Conservation (phyloP, 306 rosid species). For the Canavalia ensiformis region DNA sequence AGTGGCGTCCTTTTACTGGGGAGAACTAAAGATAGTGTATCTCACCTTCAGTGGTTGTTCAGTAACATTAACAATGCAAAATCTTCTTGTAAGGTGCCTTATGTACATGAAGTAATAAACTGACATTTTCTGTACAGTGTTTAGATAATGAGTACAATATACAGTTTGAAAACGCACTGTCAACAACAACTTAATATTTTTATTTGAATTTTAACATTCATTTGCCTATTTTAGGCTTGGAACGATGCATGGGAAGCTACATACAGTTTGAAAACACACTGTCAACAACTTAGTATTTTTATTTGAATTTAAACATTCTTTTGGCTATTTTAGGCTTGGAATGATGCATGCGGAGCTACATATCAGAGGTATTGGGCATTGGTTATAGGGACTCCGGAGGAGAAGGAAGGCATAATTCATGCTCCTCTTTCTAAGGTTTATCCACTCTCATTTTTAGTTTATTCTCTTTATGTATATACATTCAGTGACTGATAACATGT, state of each 20-base stretch:
- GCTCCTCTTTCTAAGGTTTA: constrained; percentile 95
- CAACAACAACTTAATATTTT: constrained; percentile 9
- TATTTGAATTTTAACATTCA: constrained; percentile 24
- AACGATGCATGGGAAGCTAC: constrained; percentile 79
- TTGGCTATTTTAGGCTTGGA: constrained; percentile 70
- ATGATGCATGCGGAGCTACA: constrained; percentile 78
- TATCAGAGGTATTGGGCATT: constrained; percentile 92
- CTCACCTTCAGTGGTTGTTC: constrained; percentile 79
- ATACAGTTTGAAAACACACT: constrained; percentile 13
- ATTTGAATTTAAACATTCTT: constrained; percentile 14
- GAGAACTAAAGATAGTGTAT: constrained; percentile 81
- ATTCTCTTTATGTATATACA: constrained; percentile 1
- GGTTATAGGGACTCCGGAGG: constrained; percentile 86
- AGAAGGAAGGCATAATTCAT: constrained; percentile 82
- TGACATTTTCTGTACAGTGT: constrained; percentile 14
- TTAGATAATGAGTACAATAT: constrained; percentile 20
- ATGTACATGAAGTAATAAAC: constrained; percentile 7
- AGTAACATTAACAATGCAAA: constrained; percentile 63
- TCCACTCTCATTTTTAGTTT: constrained; percentile 38
- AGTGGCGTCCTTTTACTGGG: constrained; percentile 88
- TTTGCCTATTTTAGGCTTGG: constrained; percentile 69
- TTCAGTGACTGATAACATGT: constrained; percentile 31
- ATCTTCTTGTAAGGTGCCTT: constrained; percentile 73
- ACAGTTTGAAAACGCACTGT: background rate
- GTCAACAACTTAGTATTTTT: background rate